Conservation (phyloP, 768 basidiomycete genomes). For the Boletus eberwhitei region DNA sequence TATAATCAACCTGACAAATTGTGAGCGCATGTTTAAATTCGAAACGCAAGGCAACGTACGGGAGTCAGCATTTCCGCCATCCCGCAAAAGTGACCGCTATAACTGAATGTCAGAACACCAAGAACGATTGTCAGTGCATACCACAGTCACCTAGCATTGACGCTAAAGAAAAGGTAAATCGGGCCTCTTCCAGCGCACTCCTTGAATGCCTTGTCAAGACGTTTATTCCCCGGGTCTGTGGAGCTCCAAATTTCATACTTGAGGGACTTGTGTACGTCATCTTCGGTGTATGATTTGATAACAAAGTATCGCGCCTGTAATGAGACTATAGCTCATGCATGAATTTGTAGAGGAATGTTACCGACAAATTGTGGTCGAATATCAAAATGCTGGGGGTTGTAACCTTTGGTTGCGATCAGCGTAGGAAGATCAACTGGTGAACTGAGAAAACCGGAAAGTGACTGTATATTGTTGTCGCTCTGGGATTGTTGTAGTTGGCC, state of each 20-base stretch:
- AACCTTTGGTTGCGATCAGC: conserved; percentile 85
- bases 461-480: conserved; percentile 34
- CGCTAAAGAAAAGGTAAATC: conserved; percentile 97
- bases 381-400: conserved; percentile 86
- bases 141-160: conserved; percentile 71
- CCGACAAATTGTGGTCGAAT: conserved; percentile 72
- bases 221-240: conserved; percentile 94
- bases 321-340: conserved; percentile 1
- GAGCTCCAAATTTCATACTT: conserved; percentile 99
- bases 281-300: conserved; percentile 99
- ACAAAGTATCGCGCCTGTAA: conserved; percentile 88
- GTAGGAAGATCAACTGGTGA: conserved; percentile 83
- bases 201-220: conserved; percentile 95
- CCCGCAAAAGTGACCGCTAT: conserved; percentile 94
- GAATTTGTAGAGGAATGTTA: conserved; percentile 12
- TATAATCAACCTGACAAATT: conserved; percentile 74
- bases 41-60: conserved; percentile 40
- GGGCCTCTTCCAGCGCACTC: conserved; percentile 90
- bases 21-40: background rate
- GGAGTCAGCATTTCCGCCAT: conserved; percentile 98
- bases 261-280: conserved; percentile 97
- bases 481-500: conserved; percentile 27
- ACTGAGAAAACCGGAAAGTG: conserved; percentile 45
- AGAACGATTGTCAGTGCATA: background rate
- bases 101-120: conserved; percentile 9